Evolutionary conservation across 176 grass and related monocot genomes (phyloP), one percentile per base, ranked within the genome.

Genomic region (Aegilops umbellulata): DNA sequence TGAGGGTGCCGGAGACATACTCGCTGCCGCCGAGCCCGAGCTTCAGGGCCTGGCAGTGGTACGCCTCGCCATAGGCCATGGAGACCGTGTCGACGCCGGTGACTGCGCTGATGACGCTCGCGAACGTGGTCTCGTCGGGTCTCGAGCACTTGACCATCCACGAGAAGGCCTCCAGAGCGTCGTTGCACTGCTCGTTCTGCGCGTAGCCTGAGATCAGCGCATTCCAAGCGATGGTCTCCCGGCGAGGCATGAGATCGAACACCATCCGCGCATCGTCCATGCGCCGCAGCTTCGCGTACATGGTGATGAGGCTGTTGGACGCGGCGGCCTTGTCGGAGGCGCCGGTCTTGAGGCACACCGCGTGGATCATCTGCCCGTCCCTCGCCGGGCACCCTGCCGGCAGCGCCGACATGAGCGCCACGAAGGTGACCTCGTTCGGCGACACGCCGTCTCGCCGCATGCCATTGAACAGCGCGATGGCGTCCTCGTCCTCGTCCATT

Each of bases 341-440:
- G 29, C 94, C 84, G 10, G 57, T 82, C 74, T 83, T 95, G 51
- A 95, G 82, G 88, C 90, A 91, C 26, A 85, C 25, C 8, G 81
- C 58, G 80, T 98, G 97, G 34, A 94, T 46, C 92, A 92, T 98
- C 88, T 82, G 84, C 44, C 86, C 93, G 35, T 91, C 92, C 76
- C 71, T 83, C 31, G 80, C 20, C 11, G 78, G 73, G 51, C 79
- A 29, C 15, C 79, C 83, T 73, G 35, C 74, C 3, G 86, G 80
- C 76, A 95, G 46, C 9, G 93, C 83, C 35, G 88, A 95, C 8
- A 98, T 84, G 35, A 98, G 46, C 38, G 93, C 84, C 12, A 98
- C 88, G 69, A 98, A 94, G 8, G 91, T 98, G 82, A 98, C 96
- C 91, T 94, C 87, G 72, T 98, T 98, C 8, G 93, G 96, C 15